These are phyloP conservation scores for Termitomyces heimii DNA, from an alignment of 768 basidiomycete genomes.

Conservation along the genomic window DNA sequence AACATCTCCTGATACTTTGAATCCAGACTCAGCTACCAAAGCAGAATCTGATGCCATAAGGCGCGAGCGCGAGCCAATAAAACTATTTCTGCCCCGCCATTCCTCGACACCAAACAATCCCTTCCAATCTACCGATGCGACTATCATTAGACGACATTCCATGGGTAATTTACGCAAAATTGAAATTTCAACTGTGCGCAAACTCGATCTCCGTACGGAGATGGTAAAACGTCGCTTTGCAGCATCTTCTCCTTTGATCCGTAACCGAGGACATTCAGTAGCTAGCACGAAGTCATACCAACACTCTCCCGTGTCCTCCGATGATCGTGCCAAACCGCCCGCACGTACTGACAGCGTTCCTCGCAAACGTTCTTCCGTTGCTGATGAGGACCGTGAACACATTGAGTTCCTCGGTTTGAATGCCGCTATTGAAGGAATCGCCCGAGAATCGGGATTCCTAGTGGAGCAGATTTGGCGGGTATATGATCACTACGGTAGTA, in stretches of 20 bases:
- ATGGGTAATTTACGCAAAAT: conserved; percentile 1
- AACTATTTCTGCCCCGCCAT: conserved; percentile 1
- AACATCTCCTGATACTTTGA: not conserved
- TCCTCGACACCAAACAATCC: conserved; percentile 12
- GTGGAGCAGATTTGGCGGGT: conserved; percentile 34
- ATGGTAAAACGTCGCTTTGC: conserved; percentile 7
- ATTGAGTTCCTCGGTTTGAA: conserved; percentile 18
- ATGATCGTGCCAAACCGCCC: not conserved
- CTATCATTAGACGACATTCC: conserved; percentile 8
- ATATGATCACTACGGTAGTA: conserved; percentile 24
- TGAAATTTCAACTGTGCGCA: not conserved
- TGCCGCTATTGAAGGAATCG: conserved; percentile 31
- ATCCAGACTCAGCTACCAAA: not conserved
- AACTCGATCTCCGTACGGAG: conserved; percentile 13
- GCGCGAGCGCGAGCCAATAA: not conserved
- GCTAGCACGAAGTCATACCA: not conserved
- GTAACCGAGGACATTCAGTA: not conserved
- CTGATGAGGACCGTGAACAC: conserved; percentile 14
- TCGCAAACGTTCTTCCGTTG: conserved; percentile 7
- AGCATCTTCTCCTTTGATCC: conserved; percentile 2
- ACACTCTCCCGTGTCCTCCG: not conserved
- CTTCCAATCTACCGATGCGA: not conserved
- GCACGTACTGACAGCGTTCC: not conserved
- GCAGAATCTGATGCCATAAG: not conserved
- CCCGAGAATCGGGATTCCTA: conserved; percentile 37